These are phyloP conservation scores for Chaetomiaceae sp. DNA, from an alignment of 2,329 filamentous ascomycete species.

Conservation along the genomic window DNA sequence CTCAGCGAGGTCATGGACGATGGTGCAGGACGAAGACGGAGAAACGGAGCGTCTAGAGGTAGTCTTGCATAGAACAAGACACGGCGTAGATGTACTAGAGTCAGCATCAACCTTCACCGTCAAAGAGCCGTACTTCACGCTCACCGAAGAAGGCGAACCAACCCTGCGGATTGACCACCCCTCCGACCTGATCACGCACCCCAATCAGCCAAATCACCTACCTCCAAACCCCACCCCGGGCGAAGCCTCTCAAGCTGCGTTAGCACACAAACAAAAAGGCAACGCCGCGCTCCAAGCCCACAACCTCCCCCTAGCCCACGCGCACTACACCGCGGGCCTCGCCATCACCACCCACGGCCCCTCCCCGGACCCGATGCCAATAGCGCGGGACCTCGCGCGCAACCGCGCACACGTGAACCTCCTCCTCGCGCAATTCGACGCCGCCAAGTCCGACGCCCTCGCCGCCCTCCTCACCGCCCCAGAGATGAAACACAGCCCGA, in stretches of 20 bases:
- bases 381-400: not conserved
- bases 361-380: not conserved
- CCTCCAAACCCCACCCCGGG: not conserved
- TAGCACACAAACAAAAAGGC: conserved; percentile 1
- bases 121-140: conserved; percentile 15
- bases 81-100: conserved; percentile 6
- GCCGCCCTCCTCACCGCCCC: not conserved
- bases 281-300: not conserved
- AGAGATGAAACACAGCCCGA: not conserved
- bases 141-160: conserved; percentile 8
- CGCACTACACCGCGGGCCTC: not conserved
- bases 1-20: conserved; percentile 1
- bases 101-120: not conserved
- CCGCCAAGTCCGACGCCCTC: not conserved
- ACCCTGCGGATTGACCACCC: conserved; percentile 13
- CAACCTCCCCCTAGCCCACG: not conserved
- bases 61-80: not conserved
- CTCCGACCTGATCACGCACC: not conserved
- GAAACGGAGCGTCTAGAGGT: conserved; percentile 11
- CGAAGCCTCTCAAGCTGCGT: not conserved
- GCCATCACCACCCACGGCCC: not conserved
- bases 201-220: not conserved
- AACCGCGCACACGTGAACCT: conserved; percentile 11
- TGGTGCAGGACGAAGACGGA: conserved; percentile 9
- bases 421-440: not conserved